Conservation (phyloP, 192 early-diverging fungal species). For the Coemansia furcata region DNA sequence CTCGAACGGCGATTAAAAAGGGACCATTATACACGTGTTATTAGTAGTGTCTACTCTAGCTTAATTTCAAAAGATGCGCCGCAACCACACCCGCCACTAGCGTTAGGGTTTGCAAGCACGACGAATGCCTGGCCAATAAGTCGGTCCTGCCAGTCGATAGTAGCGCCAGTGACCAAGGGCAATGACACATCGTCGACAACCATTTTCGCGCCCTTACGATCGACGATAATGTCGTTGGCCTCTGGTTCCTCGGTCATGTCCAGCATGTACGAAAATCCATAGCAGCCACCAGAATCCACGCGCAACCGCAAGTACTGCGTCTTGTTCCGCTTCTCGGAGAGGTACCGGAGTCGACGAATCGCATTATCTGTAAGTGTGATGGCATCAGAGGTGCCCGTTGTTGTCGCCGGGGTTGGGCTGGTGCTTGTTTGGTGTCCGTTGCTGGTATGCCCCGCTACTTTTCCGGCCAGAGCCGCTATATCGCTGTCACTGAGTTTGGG, state of each 20-base stretch:
- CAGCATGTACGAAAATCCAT: slow-evolving; percentile 83
- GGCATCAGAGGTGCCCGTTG: slow-evolving; percentile 10
- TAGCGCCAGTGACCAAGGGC: slow-evolving; percentile 71
- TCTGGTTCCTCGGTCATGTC: slow-evolving; percentile 66
- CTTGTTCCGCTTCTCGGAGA: slow-evolving; percentile 37
- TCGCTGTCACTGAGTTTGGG: slow-evolving; percentile 30
- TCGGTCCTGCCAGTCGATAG: slow-evolving; percentile 75
- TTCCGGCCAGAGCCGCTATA: slow-evolving; percentile 17
- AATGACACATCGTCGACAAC: slow-evolving; percentile 72
- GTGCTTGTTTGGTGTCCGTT: slow-evolving; percentile 1
- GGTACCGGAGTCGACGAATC: slow-evolving; percentile 33
- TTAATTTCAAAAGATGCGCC: slow-evolving; percentile 69
- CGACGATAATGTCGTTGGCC: slow-evolving; percentile 71
- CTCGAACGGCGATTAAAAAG: not conserved
- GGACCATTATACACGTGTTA: not conserved
- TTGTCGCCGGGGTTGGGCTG: not conserved
- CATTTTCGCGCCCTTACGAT: slow-evolving; percentile 67
- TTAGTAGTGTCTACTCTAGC: slow-evolving; percentile 33
- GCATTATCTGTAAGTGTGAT: slow-evolving; percentile 42
- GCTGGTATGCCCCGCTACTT: slow-evolving; percentile 20
- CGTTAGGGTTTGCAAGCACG: slow-evolving; percentile 73
- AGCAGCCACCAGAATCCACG: slow-evolving; percentile 85
- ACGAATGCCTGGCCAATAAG: slow-evolving; percentile 79
- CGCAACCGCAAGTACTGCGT: slow-evolving; percentile 65
- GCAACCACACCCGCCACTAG: slow-evolving; percentile 68